Evolutionary conservation across 331 rosid genomes (phyloP), one percentile per base, ranked within the genome.

Genomic region (Malus hybrid): DNA sequence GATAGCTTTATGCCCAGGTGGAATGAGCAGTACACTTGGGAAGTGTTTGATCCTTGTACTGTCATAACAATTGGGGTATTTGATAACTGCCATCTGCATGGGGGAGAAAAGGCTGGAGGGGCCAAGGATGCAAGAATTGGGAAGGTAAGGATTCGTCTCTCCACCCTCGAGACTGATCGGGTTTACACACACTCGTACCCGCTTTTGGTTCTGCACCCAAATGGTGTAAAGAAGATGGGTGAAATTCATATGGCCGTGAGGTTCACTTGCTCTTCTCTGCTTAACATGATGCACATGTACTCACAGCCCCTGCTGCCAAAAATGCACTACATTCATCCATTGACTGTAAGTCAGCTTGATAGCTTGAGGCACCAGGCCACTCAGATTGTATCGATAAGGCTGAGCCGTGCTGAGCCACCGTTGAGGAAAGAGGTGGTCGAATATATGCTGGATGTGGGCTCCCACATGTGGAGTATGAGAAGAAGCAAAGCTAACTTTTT

Each of bases 11-110:
- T 75, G 2, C 99, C 99, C 24, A 82, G 69, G 85, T 94, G 99
- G 99, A 94, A 94, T 67, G 97, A 94, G 86, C 99, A 94, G 65
- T 94, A 94, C 70, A 94, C 99, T 16, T 94, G 99, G 99, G 97
- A 92, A 80, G 99, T 94, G 46, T 92, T 74, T 59, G 99, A 94
- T 87, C 99, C 99, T 20, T 94, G 99, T 84, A 94, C 99, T 3
- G 99, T 90, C 75, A 83, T 92, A 24, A 94, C 99, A 20, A 82
- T 94, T 24, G 99, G 99, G 78, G 97, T 94, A 19, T 94, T 92
- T 66, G 99, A 94, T 80, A 94, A 94, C 75, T 92, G 97, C 75
- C 99, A 94, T 80, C 85, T 94, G 90, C 92, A 85, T 6, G 93
- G 96, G 73, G 97, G 96, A 16, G 98, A 92, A 20, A 92, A 90